Evolutionary conservation across 1,284 basidiomycete genomes (phyloP), one percentile per base, ranked within the genome.

Genomic region (Fomitopsis pinicola): DNA sequence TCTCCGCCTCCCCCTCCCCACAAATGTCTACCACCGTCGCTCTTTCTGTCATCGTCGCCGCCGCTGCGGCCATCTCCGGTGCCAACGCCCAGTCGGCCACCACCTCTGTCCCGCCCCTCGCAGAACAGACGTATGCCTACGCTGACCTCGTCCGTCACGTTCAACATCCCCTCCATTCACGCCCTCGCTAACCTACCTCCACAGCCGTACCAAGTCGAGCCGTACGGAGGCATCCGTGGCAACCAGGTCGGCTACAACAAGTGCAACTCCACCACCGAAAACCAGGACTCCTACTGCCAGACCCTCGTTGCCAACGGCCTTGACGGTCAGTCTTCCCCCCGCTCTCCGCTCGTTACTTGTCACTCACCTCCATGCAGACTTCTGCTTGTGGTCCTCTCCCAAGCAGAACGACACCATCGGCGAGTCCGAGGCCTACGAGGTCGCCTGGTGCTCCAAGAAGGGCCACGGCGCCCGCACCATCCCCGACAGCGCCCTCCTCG

Each of bases 371-470:
- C 26, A 48, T 40, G 17, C 68, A 70, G 87, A 89, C 69, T 89
- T 86, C 72, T 89, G 87, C 66, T 64, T 89, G 14, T 89, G 82
- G 80, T 84, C 77, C 9, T 85, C 87, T 30, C 78, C 70, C 2
- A 72, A 72, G 28, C 72, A 71, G 28, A 75, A 73, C 63, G 76
- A 79, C 36, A 76, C 77, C n/a, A 84, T 92, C 59, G 88, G 81
- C 28, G 79, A 89, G 65, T 81, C 82, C 4, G 91, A 92, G 73
- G 83, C 79, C 42, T 78, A 85, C 70, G 86, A 83, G 64, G 86
- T 92, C 19, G 85, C 88, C 0, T 92, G 84, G 83, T 93, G 90
- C 77, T 88, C 88, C 42, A 86, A 84, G 70, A 79, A 81, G 56
- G 84, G 86, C 17, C 81, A 80, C 60, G 89, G 89, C 8, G 78